Percentiles rank a stretch among this genome's conserved stretches.
phyloP scores from a whole-genome alignment of 306 rosid species.

The Quillaja saponaria region DNA sequence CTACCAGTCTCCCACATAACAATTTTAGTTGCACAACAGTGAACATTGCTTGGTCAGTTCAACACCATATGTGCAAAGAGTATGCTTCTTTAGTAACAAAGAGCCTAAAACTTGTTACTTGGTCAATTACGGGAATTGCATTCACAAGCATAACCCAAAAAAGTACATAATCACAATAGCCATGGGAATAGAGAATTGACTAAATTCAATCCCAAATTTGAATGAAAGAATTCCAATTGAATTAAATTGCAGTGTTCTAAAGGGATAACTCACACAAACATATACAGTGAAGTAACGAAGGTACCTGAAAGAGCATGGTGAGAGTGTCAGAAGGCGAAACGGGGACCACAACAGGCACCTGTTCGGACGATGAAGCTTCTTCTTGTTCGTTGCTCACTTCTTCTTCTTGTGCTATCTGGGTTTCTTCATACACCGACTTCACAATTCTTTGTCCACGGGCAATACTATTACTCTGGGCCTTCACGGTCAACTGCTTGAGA shows the following conservation, averaged over 20 bases:
- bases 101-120: neutral
- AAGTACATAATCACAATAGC: neutral
- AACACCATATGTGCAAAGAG: too few relatives aligned
- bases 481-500: neutral
- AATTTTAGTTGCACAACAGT: too few relatives aligned
- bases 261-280: too few relatives aligned
- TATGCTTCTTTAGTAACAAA: too few relatives aligned
- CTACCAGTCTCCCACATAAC: too few relatives aligned
- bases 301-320: conserved; percentile 85
- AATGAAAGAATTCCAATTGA: neutral
- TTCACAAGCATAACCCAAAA: neutral
- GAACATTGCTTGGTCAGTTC: too few relatives aligned
- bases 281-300: neutral
- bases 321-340: conserved; percentile 79
- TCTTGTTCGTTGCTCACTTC: conserved; percentile 31
- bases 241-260: too few relatives aligned
- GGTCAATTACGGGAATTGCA: neutral
- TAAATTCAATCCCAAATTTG: neutral
- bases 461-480: conserved; percentile 26
- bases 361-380: conserved; percentile 40
- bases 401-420: conserved; percentile 42
- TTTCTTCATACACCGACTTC: conserved; percentile 54
- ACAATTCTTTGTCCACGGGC: conserved; percentile 26
- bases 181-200: neutral
- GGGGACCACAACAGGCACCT: conserved; percentile 68